Percentiles rank a stretch among this genome's conserved stretches.
These are phyloP conservation scores for Martensiomyces pterosporus DNA, from an alignment of 192 early-diverging fungal species.

Conservation along the genomic window DNA sequence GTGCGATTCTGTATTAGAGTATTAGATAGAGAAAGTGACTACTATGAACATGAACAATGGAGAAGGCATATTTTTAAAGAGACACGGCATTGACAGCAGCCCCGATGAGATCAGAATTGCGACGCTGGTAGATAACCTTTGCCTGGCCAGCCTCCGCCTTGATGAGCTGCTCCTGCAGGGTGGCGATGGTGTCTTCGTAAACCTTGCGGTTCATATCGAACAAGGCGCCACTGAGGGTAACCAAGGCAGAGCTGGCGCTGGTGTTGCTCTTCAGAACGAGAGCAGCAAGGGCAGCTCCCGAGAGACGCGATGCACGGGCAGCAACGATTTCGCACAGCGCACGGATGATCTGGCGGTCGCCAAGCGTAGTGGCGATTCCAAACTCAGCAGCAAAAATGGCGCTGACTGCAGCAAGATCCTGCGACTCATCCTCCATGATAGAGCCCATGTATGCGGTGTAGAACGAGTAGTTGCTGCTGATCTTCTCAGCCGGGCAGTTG, in stretches of 20 bases:
- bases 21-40: too few species aligned
- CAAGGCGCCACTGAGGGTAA: constrained; percentile 22
- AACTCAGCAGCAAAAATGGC: constrained; percentile 69
- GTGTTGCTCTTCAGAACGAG: constrained; percentile 15
- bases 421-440: constrained; percentile 63
- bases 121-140: constrained; percentile 10
- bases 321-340: constrained; percentile 77
- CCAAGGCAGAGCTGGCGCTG: neutral
- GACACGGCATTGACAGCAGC: constrained; percentile 33
- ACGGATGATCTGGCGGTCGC: constrained; percentile 76
- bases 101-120: constrained; percentile 19
- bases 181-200: constrained; percentile 4
- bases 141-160: neutral
- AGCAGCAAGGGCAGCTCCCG: constrained; percentile 63
- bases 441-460: constrained; percentile 68
- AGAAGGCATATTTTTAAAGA: too few species aligned
- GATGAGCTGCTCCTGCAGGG: constrained; percentile 9
- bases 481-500: constrained; percentile 33
- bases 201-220: constrained; percentile 27
- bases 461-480: constrained; percentile 67
- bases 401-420: constrained; percentile 55
- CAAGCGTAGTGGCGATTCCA: constrained; percentile 53
- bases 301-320: constrained; percentile 72
- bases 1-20: too few species aligned
- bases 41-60: too few species aligned